These are phyloP conservation scores for Solanum piurae DNA, from an alignment of 257 asterid genomes.

Conservation along the genomic window DNA sequence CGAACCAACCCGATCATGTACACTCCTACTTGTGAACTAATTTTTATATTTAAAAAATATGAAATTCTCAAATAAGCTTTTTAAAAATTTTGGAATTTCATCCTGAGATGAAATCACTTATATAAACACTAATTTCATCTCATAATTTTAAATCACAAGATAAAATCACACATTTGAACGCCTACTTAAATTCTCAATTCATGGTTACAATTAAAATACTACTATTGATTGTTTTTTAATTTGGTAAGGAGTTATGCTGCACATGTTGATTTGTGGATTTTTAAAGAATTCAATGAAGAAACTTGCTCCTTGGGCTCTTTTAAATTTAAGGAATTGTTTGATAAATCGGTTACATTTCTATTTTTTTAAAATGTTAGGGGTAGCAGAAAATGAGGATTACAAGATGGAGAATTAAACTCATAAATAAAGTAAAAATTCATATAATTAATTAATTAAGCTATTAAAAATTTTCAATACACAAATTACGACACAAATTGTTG, in stretches of 20 bases:
- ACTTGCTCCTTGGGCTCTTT: neutral
- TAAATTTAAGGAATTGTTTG: neutral
- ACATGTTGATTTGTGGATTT: neutral
- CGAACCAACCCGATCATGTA: too few relatives aligned
- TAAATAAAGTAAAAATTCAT: too few relatives aligned
- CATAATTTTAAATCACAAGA: too few relatives aligned
- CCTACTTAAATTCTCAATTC: neutral
- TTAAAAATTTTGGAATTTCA: too few relatives aligned
- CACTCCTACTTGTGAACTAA: too few relatives aligned
- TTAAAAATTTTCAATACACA: too few relatives aligned
- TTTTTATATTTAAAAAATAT: too few relatives aligned
- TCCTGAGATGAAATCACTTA: too few relatives aligned
- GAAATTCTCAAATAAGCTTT: too few relatives aligned
- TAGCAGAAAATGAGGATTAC: neutral
- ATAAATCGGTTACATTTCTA: neutral
- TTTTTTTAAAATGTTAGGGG: neutral
- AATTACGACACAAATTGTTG: neutral
- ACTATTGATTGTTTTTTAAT: neutral
- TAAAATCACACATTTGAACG: rapidly evolving
- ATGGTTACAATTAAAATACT: neutral
- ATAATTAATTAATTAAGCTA: too few relatives aligned
- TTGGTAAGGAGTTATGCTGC: neutral
- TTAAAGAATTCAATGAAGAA: neutral
- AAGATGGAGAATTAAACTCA: too few relatives aligned
- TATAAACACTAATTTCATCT: too few relatives aligned